Evolutionary conservation across 1,284 basidiomycete species (phyloP), one percentile per base, ranked within the genome.

Genomic region (Stereum hirsutum): DNA sequence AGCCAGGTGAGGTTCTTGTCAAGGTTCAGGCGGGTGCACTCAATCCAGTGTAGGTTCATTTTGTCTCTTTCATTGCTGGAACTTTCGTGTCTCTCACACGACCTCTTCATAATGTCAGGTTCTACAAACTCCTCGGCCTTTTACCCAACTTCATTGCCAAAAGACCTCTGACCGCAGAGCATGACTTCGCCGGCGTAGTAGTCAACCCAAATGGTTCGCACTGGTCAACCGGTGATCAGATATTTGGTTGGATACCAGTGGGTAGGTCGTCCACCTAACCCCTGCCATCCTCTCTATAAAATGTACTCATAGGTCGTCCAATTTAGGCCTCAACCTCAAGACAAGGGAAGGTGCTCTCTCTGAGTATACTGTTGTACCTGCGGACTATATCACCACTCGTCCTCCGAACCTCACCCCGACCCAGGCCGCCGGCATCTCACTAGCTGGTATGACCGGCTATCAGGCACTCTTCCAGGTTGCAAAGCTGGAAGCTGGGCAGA

Each of bases 131-230:
- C 1, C 72, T 82, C 69, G 59, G 58, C n/a, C 6, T 62, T 5
- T 25, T 75, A 3, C 77, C 81, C 4, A 68, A 69, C 41, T 61
- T 75, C 39, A 21, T 78, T 0, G 63, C 66, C 4, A 60, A 60
- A 17, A 62, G 74, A 35, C 78, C 80, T 1, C 60, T 73, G 28
- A 60, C 74, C 6, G 64, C 75, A 28, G 81, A 80, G 50, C 58
- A 70, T 42, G 85, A 88, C 52, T 61, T 85, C 38, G 63, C 80
- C 0, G 85, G 83, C 0, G 60, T 72, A 1, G 59, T 87, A 5
- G 69, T 72, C 14, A 69, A 80, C 39, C 59, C 66, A 1, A 75
- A 77, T 46, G 69, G 64, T 23, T 65, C 74, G 0, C 59, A 63
- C 5, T 78, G 78, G 52, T 60, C 60, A 1, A 58, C 62, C 5